These are phyloP conservation scores for Diaporthe caulivora DNA, from an alignment of 2,329 filamentous ascomycete species.

Conservation along the genomic window DNA sequence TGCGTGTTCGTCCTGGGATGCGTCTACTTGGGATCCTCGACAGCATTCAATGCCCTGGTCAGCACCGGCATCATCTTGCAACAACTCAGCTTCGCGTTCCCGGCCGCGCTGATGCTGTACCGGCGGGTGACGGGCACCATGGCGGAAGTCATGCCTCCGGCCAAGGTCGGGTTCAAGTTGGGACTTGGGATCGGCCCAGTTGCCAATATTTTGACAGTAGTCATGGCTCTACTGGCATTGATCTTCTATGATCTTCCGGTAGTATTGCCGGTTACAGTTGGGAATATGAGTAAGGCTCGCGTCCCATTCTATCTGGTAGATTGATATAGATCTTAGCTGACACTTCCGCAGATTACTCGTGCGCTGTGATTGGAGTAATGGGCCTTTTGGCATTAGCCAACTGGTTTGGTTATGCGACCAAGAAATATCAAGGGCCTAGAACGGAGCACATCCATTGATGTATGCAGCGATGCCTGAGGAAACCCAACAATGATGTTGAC, in stretches of 20 bases:
- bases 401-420: slow-evolving; percentile 36
- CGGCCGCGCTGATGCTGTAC: slow-evolving; percentile 35
- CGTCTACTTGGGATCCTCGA: slow-evolving; percentile 34
- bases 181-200: slow-evolving; percentile 10
- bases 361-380: slow-evolving; percentile 36
- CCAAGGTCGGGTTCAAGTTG: slow-evolving; percentile 15
- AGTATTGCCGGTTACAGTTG: slow-evolving; percentile 29
- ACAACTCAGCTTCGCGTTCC: slow-evolving; percentile 38
- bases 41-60: slow-evolving; percentile 36
- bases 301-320: background rate
- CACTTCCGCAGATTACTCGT: slow-evolving; percentile 31
- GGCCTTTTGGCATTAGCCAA: slow-evolving; percentile 29
- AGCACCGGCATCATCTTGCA: slow-evolving; percentile 36
- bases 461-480: background rate
- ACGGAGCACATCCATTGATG: background rate
- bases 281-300: slow-evolving; percentile 33
- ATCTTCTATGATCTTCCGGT: slow-evolving; percentile 37
- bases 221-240: slow-evolving; percentile 31
- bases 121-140: slow-evolving; percentile 19
- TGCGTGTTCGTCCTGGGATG: slow-evolving; percentile 33
- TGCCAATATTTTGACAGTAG: slow-evolving; percentile 30
- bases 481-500: background rate
- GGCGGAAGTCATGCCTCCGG: slow-evolving; percentile 13
- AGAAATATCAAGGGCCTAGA: slow-evolving; percentile 35
- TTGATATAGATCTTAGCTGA: background rate